These are phyloP conservation scores for Linaria vulgaris DNA, from an alignment of 257 asterid species.

Conservation along the genomic window DNA sequence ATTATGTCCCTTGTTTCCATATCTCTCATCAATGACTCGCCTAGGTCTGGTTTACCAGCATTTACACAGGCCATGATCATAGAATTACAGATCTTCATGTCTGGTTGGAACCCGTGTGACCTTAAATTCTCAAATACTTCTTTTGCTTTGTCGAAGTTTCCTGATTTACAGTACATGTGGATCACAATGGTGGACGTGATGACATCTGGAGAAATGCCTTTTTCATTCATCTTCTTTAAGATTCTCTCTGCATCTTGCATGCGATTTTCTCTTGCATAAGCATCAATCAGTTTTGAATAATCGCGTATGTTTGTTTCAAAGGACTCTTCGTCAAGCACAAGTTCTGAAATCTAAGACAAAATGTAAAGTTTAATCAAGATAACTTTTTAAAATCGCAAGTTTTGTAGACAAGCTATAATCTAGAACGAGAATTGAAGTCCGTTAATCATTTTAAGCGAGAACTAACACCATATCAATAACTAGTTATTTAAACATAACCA, in stretches of 20 bases:
- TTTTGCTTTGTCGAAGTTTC: slow-evolving; percentile 56
- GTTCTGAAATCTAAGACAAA: slow-evolving; percentile 68
- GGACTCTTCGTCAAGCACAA: slow-evolving; percentile 66
- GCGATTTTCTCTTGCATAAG: slow-evolving; percentile 50
- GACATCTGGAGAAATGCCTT: slow-evolving; percentile 63
- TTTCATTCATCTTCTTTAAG: slow-evolving; percentile 65
- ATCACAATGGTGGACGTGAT: slow-evolving; percentile 45
- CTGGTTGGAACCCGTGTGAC: slow-evolving; percentile 61
- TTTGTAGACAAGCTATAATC: neutral
- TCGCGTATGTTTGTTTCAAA: slow-evolving; percentile 66
- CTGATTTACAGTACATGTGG: slow-evolving; percentile 69
- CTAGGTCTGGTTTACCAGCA: slow-evolving; percentile 49
- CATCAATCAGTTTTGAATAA: slow-evolving; percentile 68
- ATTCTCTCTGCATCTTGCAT: slow-evolving; percentile 71
- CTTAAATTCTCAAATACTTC: slow-evolving; percentile 50
- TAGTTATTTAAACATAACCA: neutral
- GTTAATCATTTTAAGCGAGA: neutral
- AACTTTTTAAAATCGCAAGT: neutral
- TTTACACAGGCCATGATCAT: slow-evolving; percentile 71
- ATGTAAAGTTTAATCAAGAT: slow-evolving; percentile 17
- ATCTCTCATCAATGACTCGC: slow-evolving; percentile 46
- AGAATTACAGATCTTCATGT: slow-evolving; percentile 46
- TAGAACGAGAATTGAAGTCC: neutral
- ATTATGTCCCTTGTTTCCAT: slow-evolving; percentile 57
- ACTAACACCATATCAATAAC: slow-evolving; percentile 2